Evolutionary conservation across 2,329 filamentous ascomycete genomes (phyloP).

Genomic region (Aureobasidium melanogenum): DNA sequence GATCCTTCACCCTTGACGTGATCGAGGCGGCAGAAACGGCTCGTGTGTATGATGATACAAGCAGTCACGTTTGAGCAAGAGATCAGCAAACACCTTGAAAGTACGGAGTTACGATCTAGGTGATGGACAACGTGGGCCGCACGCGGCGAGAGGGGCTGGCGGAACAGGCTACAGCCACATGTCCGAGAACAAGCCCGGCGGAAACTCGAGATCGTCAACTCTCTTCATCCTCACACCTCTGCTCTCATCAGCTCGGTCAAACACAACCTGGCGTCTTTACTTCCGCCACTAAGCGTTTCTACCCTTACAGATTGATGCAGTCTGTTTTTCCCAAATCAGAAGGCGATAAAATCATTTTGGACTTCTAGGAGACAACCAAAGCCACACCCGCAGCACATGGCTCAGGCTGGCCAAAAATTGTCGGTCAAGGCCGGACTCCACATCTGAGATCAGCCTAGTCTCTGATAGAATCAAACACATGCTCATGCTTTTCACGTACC

Average conservation of each 20-base stretch:
- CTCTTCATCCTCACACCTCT: neutral
- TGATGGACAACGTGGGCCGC: constrained; percentile 8
- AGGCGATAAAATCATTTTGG: neutral
- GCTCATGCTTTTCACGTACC: neutral
- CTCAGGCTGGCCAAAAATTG: neutral
- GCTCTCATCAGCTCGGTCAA: neutral
- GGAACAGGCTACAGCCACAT: constrained; percentile 3
- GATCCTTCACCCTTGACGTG: neutral
- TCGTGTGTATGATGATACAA: constrained; percentile 5
- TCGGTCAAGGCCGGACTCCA: constrained; percentile 5
- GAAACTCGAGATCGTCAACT: neutral
- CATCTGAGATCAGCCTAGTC: neutral
- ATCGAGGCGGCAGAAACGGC: neutral
- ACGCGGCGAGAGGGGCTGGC: constrained; percentile 3
- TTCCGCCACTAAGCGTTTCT: constrained; percentile 1
- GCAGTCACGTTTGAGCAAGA: neutral
- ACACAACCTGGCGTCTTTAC: neutral
- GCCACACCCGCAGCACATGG: constrained; percentile 8
- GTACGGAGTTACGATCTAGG: neutral
- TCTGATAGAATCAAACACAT: neutral
- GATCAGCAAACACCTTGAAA: constrained; percentile 2
- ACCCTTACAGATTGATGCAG: neutral
- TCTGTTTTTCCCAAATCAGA: neutral
- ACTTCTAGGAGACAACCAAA: neutral
- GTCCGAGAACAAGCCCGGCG: constrained; percentile 6